These are phyloP conservation scores for Naganishia cerealis DNA, from an alignment of 1,284 basidiomycete genomes.

Conservation along the genomic window DNA sequence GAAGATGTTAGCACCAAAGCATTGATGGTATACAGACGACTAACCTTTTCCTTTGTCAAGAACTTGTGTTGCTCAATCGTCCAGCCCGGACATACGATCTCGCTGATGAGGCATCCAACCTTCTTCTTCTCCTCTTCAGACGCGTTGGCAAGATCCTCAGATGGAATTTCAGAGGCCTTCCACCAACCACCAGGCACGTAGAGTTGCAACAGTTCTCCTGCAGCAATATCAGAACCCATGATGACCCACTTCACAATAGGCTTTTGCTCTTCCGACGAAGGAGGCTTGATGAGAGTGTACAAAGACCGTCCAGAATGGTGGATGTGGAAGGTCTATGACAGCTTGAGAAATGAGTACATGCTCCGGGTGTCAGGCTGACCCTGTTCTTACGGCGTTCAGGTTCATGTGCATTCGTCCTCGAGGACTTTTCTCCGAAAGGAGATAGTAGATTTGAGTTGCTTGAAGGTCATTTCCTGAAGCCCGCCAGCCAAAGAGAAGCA, in stretches of 20 bases:
- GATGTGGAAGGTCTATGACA: constrained; percentile 44
- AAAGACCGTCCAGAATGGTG: constrained; percentile 46
- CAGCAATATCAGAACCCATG: constrained; percentile 41
- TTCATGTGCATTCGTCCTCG: constrained; percentile 51
- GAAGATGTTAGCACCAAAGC: constrained; percentile 14
- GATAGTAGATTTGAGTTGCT: constrained; percentile 48
- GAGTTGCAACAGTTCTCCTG: constrained; percentile 47
- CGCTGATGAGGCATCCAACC: constrained; percentile 48
- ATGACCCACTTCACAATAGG: constrained; percentile 44
- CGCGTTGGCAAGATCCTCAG: constrained; percentile 39
- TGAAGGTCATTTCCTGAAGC: constrained; percentile 31
- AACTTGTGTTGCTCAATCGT: constrained; percentile 47
- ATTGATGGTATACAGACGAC: constrained; percentile 22
- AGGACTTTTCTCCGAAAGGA: constrained; percentile 42
- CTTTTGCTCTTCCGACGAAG: constrained; percentile 6
- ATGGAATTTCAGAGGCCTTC: constrained; percentile 50
- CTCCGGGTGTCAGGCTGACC: neutral
- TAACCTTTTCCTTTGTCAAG: constrained; percentile 42
- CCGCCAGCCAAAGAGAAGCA: neutral
- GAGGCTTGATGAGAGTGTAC: constrained; percentile 49
- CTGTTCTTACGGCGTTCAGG: constrained; percentile 41
- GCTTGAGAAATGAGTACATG: neutral
- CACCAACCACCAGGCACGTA: constrained; percentile 52
- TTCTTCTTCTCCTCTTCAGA: constrained; percentile 36
- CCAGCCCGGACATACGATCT: constrained; percentile 50